Base-by-base conservation (phyloP, 164 flowering plant genomes). In the Stephania yunnanensis region DNA sequence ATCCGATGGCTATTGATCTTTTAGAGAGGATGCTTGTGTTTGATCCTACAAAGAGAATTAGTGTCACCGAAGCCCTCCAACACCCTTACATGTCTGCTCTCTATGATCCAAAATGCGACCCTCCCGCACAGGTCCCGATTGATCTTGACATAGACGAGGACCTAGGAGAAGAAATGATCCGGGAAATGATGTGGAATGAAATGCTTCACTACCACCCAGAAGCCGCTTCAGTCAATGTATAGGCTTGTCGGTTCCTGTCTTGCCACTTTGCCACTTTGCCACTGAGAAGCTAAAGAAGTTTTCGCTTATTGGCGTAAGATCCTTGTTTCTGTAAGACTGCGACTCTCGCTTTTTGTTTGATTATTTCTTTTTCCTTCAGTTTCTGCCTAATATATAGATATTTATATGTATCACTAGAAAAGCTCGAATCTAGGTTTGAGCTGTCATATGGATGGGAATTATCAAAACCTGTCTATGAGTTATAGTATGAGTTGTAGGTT, bases 181-280 rank as follows among this genome's bases (percentile, higher is more conserved):
- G 97, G 78, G 97, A 94, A 79, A 82, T 85, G 92, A 94, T 94
- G 92, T 90, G 91, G 96, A 77, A 64, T 55, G 98, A 94, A 81
- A 92, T 92, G 81, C 85, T 90, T 68, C 89, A 89, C 70, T 91
- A 91, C 85, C 98, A 94, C 78, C 98, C 97, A 3, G 94, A 92
- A 82, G 89, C 87, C 77, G 82, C 83, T 31, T 68, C 77, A 48
- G 73, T 80, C 64, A 84, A 80, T 80, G 71, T 73, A n/a, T 86
- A 84, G 79, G 76, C 71, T 70, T 76, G 67, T 31, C 10, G 7
- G 22, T 58, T 58, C 5, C 7, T 58, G 65, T 4, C 45, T 65
- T 76, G 44, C 46, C 73, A 72, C 7, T 58, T 65, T 76, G 44
- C 46, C 73, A 72, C 7, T 58, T 4, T 15, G 17, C 5, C 65